A percentile compares a stretch with the other conserved stretches of the same genome.
Conservation (phyloP, 352 stramenopile genomes). For the Thraustochytrium striatum region DNA sequence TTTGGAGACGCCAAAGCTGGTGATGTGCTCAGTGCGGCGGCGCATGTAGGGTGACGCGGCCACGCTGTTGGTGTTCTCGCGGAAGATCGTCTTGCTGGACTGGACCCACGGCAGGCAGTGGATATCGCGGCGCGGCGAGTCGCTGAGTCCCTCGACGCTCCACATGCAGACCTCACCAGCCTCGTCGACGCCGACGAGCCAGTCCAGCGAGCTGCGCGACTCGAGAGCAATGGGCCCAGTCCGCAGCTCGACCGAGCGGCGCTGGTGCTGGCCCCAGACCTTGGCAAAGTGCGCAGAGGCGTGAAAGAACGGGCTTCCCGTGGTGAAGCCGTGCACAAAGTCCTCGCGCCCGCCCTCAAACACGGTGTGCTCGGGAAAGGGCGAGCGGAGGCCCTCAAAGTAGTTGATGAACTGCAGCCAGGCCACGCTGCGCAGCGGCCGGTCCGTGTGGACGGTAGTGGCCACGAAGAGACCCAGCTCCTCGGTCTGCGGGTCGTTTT, state of each 20-base stretch:
- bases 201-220: conserved; percentile 32
- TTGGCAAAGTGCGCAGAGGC: conserved; percentile 9
- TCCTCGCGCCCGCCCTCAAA: conserved; percentile 8
- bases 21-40: too few relatives aligned
- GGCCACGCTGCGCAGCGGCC: conserved; percentile 9
- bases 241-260: conserved; percentile 10
- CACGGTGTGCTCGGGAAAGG: conserved; percentile 37
- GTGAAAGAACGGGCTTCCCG: conserved; percentile 19
- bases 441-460: conserved; percentile 7
- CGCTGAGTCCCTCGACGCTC: conserved; percentile 44
- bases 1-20: too few relatives aligned
- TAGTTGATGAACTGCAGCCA: conserved; percentile 48
- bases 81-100: conserved; percentile 17
- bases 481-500: conserved; percentile 41
- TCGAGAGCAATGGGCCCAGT: conserved; percentile 41
- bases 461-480: conserved; percentile 39
- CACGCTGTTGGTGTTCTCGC: too few relatives aligned
- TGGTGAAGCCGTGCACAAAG: conserved; percentile 22
- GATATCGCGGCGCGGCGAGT: conserved; percentile 34
- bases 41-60: too few relatives aligned
- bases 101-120: conserved; percentile 28
- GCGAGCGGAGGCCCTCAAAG: conserved; percentile 41
- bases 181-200: conserved; percentile 34
- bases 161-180: conserved; percentile 44
- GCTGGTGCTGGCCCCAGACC: conserved; percentile 33